Conservation (phyloP, 108 stramenopile genomes). For the Aureococcus anophagefferens region DNA sequence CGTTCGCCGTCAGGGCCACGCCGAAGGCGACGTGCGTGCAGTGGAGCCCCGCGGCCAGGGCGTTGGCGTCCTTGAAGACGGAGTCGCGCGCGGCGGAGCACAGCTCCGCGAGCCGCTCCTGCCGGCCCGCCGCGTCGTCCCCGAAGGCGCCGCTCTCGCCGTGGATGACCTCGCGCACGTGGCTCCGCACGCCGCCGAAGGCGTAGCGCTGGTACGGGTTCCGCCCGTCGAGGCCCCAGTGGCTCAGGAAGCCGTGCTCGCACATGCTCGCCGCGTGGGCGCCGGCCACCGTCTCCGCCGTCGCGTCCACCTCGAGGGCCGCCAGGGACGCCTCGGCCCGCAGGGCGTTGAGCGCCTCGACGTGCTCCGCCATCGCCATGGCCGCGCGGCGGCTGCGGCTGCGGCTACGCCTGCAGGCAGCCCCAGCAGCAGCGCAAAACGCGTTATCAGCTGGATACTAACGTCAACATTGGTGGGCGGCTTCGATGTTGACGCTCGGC, state of each 20-base stretch:
- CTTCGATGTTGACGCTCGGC: too few relatives aligned
- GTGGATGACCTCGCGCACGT: neutral
- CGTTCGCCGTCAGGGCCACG: neutral
- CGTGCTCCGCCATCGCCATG: too few relatives aligned
- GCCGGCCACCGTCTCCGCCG: neutral
- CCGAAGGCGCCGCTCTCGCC: neutral
- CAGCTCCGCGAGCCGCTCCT: too few relatives aligned
- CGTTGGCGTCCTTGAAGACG: too few relatives aligned
- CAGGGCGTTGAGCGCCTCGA: neutral
- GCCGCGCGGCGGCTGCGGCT: too few relatives aligned
- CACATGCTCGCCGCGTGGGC: neutral
- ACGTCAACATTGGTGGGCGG: too few relatives aligned
- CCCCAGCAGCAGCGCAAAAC: too few relatives aligned
- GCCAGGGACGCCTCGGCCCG: neutral
- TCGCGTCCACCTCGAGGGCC: neutral
- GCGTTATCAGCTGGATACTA: too few relatives aligned
- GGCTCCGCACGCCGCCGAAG: neutral
- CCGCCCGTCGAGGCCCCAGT: neutral
- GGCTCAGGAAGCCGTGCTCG: neutral
- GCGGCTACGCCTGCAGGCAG: too few relatives aligned
- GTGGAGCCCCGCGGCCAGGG: neutral
- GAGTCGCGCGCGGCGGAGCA: too few relatives aligned
- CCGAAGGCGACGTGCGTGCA: conserved; percentile 1
- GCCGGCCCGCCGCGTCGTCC: neutral
- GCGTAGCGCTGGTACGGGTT: conserved; percentile 5